Base-by-base conservation (phyloP, 2,329 filamentous ascomycete species). In the Colletotrichum truncatum region DNA sequence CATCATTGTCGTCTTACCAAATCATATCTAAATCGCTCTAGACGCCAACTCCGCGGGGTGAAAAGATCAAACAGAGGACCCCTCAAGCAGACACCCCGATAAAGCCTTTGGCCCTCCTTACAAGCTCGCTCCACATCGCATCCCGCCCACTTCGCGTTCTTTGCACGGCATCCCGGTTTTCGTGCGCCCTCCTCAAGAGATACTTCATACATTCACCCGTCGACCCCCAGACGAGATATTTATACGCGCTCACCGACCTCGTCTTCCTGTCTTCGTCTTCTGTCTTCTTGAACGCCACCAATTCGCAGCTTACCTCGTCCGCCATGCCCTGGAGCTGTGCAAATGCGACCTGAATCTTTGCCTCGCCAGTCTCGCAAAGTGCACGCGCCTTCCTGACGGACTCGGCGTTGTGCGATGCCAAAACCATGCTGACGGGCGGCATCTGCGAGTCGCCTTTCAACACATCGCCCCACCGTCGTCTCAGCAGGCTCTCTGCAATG, bases 141-240 rank as follows among this genome's bases (percentile, higher is more conserved):
- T 89, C 82, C 14, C 89, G 82, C 8, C 87, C 89, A 49, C 84
- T 84, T 67, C 78, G 82, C 25, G 90, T 93, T 63, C 90, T 78
- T 74, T 86, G 80, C 45, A 92, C 85, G 3, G 91, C 90, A 68
- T 92, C 90, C 69, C 85, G 85, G 79, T 94, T 94, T 82, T 94
- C 92, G 48, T 93, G 84, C 79, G 66, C 69, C 45, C 68, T 77
- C 21, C 80, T 77, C 32, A 92, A 79, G 48, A 97, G 81, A 75
- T 96, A 97, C 76, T 94, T 93, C 83, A 97, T 88, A 77, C 94
- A 97, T 81, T 97, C 93, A 62, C 87, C 87, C 1, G 88, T 90
- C 11, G 87, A 87, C 8, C 89, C 89, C 89, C 89, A 91, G 26
- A 90, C 88, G 12, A 91, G 79, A 72, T 91, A 91, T 79, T 91